Evolutionary conservation across 192 early-diverging fungal species (phyloP), one percentile per base, ranked within the genome.

Genomic region (Diversispora eburnea): DNA sequence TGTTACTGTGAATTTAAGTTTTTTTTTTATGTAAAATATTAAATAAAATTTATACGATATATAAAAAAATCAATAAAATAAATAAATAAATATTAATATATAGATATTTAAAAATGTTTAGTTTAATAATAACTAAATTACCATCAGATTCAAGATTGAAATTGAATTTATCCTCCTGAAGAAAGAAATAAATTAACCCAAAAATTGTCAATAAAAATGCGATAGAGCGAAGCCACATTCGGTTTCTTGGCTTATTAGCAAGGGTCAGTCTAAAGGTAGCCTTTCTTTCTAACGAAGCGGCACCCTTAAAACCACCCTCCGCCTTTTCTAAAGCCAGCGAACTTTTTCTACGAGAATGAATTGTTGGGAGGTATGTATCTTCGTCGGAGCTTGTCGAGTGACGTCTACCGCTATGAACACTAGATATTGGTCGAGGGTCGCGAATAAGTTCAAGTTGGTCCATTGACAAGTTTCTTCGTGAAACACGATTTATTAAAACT

Each of bases 291-390:
- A 52, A 52, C 10, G 8, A 17, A 15, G 41, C 19, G 22, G 41
- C 48, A 19, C 8, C 41, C 15, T 43, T 9, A 64, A 39, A 22
- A 9, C 62, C 43, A 25, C 47, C 56, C 49, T 70, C 67, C 3
- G 51, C 67, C 56, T 41, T 70, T 19, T 70, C 54, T 12, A 70
- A 19, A 17, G 48, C 41, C 12, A 64, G 22, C 12, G 66, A 67
- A 22, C 48, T 67, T 56, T 70, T 70, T 56, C 54, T 52, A 17
- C 67, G 67, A 42, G 67, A 57, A 19, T 42, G 67, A 70, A 55
- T 45, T 45, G 15, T n/a, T 3, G 12, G 43, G 0, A 0, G 0
- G 25, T 33, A 33, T 33, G 25, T 8, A 42, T 63, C 6, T 63
- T 8, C 42, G 41, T 63, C 22, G n/a, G 51, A 54, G 12, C 51